Conservation (phyloP, 768 basidiomycete genomes). For the Nidularia sp. region DNA sequence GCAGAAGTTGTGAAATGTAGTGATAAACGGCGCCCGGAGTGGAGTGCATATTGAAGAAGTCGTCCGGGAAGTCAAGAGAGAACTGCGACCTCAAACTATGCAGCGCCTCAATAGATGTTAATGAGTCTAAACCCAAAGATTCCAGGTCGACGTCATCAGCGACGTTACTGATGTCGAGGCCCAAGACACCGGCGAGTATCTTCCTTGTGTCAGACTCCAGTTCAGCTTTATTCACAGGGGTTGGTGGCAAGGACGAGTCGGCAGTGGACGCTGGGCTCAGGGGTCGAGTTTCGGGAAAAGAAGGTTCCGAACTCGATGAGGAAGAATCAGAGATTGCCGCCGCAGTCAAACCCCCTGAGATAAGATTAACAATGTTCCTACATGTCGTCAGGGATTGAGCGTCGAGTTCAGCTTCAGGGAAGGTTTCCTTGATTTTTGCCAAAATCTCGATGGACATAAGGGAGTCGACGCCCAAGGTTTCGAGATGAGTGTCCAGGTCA, state of each 20-base stretch:
- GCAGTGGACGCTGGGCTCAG: not conserved
- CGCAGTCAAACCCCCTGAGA: no score
- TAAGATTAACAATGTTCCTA: constrained; percentile 30
- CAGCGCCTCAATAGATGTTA: constrained; percentile 5
- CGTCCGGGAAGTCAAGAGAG: not conserved
- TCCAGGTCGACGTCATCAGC: constrained; percentile 3
- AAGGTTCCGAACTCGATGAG: constrained; percentile 1
- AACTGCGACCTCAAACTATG: constrained; percentile 1
- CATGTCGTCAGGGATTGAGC: constrained; percentile 26
- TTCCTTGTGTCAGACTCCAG: no score
- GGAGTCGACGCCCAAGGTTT: constrained; percentile 59
- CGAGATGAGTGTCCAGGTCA: constrained; percentile 34
- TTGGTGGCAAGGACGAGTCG: not conserved
- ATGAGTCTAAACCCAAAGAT: constrained; percentile 5
- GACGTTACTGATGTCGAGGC: constrained; percentile 1
- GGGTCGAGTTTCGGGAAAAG: not conserved
- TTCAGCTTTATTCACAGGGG: not conserved
- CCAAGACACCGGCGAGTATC: constrained; percentile 1
- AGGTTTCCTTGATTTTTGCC: constrained; percentile 27
- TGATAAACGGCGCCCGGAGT: no score
- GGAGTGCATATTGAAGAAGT: no score
- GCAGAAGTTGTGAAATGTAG: no score
- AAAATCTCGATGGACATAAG: constrained; percentile 58
- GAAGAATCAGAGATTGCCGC: constrained; percentile 16
- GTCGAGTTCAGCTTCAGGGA: constrained; percentile 25